Evolutionary conservation across 371 early-diverging fungal genomes (phyloP).

Genomic region (Mortierella sp.): DNA sequence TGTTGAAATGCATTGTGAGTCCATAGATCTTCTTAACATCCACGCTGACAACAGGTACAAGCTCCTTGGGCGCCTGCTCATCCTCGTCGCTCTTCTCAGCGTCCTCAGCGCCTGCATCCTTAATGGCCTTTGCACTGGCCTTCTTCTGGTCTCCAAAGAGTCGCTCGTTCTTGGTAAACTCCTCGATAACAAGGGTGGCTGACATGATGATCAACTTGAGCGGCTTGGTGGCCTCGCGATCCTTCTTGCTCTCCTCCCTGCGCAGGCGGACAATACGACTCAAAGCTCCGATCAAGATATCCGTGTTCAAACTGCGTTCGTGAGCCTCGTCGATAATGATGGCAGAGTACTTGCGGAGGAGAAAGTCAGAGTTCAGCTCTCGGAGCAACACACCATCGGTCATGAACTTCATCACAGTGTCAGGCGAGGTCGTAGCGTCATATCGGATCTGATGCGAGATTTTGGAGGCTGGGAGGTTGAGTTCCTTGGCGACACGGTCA

Average conservation of each 20-base stretch:
- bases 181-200: conserved; percentile 96
- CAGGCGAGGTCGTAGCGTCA: conserved; percentile 81
- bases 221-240: conserved; percentile 76
- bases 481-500: conserved; percentile 93
- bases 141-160: conserved; percentile 68
- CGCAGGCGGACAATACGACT: conserved; percentile 60
- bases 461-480: conserved; percentile 73
- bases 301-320: conserved; percentile 98
- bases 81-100: conserved; percentile 19
- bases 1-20: conserved; percentile 91
- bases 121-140: conserved; percentile 24
- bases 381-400: conserved; percentile 99
- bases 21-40: conserved; percentile 86
- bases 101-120: background rate
- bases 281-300: conserved; percentile 96
- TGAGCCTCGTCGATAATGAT: conserved; percentile 99
- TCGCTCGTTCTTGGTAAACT: conserved; percentile 88
- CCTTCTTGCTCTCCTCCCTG: conserved; percentile 66
- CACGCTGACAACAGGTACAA: conserved; percentile 85
- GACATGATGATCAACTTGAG: conserved; percentile 98
- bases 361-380: conserved; percentile 90
- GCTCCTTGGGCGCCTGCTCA: conserved; percentile 42
- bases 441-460: conserved; percentile 93
- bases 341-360: conserved; percentile 93
- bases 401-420: conserved; percentile 97